Base-by-base conservation (phyloP, 768 basidiomycete species). In the Rhodotorula sphaerocarpa region DNA sequence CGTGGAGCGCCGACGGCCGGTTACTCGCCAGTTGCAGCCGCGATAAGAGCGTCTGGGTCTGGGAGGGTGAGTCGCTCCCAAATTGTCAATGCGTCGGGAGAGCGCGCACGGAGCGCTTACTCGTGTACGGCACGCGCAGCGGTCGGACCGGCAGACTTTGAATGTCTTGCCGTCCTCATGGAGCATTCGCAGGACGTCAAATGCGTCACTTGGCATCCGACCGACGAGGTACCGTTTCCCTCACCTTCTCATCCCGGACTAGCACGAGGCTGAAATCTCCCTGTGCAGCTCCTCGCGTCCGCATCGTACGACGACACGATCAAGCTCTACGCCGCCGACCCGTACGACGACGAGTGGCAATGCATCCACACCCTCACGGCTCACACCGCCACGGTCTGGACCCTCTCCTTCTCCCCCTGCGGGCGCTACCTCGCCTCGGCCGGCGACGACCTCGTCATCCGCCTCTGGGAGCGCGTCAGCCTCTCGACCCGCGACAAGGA, bases 1-100 rank as follows among this genome's bases (percentile, higher is more conserved):
- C 83, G 6, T 96, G 86, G 75, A 89, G 86, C 16, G 78, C 78
- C 41, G 82, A 84, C n/a, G 85, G 82, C 1, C 84, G 81, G 4
- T 75, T 95, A 30, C 79, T 99, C n/a, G 95, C 93, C 14, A 91
- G 86, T 65, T 96, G 92, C 73, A 87, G 88, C 69, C 80, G 95
- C 62, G 95, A 97, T 77, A 99, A 97, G 78, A 89, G 90, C 9
- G 91, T 97, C 1, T 97, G 95, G 95, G 82, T 99, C 41, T 99
- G 95, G 93, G 93, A 96, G 80, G 90, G 92, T 61, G 46, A 46
- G 55, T 33, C 52, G n/a, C 28, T n/a, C 46, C 41, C 23, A n/a
- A n/a, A n/a, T n/a, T n/a, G n/a, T n/a, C n/a, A n/a, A n/a, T n/a
- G n/a, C n/a, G n/a, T n/a, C n/a, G n/a, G n/a, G n/a, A n/a, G n/a